Evolutionary conservation across 2,329 filamentous ascomycete genomes (phyloP).

Genomic region (Cercospora brassicicola): DNA sequence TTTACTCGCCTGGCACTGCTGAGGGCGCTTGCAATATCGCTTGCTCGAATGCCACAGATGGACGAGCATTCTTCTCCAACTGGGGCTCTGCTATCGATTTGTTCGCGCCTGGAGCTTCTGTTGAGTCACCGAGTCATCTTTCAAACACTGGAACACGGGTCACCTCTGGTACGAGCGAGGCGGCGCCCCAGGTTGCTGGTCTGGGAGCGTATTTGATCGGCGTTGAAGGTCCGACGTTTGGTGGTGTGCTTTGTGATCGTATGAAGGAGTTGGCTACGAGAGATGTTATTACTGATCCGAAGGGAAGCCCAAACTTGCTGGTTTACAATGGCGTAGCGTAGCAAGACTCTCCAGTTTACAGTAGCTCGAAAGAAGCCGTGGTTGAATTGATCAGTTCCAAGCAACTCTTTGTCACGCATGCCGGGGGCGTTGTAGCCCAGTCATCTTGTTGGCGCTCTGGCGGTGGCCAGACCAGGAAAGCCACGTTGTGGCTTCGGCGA

Average conservation of each 20-base stretch:
- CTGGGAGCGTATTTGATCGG: not conserved
- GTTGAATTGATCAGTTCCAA: too few species aligned
- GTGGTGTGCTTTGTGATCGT: slow-evolving; percentile 48
- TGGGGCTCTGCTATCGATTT: not conserved
- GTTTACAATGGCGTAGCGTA: slow-evolving; percentile 1
- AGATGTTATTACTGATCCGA: not conserved
- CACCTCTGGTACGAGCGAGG: not conserved
- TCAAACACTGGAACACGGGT: not conserved
- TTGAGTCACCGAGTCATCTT: not conserved
- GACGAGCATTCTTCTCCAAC: not conserved
- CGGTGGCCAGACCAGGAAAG: too few species aligned
- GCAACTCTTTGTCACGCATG: too few species aligned
- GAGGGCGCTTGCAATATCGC: not conserved
- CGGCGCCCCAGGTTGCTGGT: not conserved
- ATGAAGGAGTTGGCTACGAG: slow-evolving; percentile 47
- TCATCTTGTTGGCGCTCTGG: too few species aligned
- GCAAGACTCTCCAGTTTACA: too few species aligned
- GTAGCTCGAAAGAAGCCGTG: too few species aligned
- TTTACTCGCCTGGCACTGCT: not conserved
- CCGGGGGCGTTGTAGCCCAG: too few species aligned
- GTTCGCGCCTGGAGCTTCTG: not conserved
- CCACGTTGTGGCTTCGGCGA: too few species aligned
- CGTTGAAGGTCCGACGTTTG: slow-evolving; percentile 36
- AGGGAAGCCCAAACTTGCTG: not conserved
- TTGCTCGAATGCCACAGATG: not conserved